Conservation (phyloP, 306 rosid genomes). For the Glycine latifolia region DNA sequence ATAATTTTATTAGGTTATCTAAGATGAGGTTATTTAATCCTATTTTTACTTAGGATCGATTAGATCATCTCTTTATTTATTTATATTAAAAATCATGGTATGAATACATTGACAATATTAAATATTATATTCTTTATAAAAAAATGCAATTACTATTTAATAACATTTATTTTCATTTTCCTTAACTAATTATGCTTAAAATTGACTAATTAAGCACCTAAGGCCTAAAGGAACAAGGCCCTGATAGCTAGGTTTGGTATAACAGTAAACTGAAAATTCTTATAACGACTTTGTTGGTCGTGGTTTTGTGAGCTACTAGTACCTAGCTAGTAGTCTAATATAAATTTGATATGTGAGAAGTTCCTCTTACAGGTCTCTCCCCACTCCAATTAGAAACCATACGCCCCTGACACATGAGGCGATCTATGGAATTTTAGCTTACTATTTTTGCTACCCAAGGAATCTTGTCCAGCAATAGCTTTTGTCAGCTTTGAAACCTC, state of each 20-base stretch:
- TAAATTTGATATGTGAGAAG: conserved; percentile 22
- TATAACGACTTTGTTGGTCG: conserved; percentile 14
- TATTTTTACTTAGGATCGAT: too few relatives aligned
- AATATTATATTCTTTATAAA: too few relatives aligned
- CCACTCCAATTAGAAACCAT: conserved; percentile 36
- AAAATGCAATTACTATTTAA: too few relatives aligned
- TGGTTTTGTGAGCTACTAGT: conserved; percentile 1
- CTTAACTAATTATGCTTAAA: too few relatives aligned
- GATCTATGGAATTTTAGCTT: not conserved
- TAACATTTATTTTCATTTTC: too few relatives aligned
- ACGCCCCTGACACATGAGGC: conserved; percentile 32
- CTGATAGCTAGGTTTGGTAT: conserved; percentile 5
- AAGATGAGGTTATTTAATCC: too few relatives aligned
- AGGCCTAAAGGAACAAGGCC: conserved; percentile 1
- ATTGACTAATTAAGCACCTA: not conserved
- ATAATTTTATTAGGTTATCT: too few relatives aligned
- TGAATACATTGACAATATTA: too few relatives aligned
- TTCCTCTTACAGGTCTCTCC: not conserved
- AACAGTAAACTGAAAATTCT: conserved; percentile 44
- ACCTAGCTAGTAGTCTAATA: too few relatives aligned
- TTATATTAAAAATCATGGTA: too few relatives aligned
- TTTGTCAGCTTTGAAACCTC: conserved; percentile 47
- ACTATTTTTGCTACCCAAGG: conserved; percentile 29
- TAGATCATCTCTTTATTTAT: too few relatives aligned
- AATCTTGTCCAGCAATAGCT: conserved; percentile 46